Evolutionary conservation across 2,329 filamentous ascomycete genomes (phyloP).

Genomic region (Trichoderma sp.): DNA sequence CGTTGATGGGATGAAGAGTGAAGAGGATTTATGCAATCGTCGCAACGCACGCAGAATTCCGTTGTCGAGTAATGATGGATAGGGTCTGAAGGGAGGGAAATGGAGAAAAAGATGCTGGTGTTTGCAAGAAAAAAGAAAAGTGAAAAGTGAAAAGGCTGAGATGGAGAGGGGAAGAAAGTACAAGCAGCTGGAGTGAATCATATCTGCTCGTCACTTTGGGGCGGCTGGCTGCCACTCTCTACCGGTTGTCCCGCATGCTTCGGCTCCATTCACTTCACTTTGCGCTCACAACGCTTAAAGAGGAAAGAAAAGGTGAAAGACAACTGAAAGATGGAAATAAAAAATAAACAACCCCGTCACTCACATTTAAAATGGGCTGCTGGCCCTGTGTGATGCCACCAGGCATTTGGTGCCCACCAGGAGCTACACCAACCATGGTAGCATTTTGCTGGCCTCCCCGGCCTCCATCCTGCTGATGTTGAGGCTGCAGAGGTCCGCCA

Average conservation of each 20-base stretch:
- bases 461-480: slow-evolving; percentile 48
- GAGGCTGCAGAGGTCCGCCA: slow-evolving; percentile 62
- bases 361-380: slow-evolving; percentile 51
- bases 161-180: not conserved
- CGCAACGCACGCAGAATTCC: not conserved
- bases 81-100: too few relatives aligned
- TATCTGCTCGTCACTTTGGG: not conserved
- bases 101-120: not conserved
- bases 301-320: not conserved
- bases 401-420: slow-evolving; percentile 38
- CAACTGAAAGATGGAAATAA: not conserved
- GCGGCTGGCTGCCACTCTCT: slow-evolving; percentile 7
- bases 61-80: not conserved
- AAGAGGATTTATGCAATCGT: not conserved
- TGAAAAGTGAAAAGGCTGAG: not conserved
- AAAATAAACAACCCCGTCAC: slow-evolving; percentile 27
- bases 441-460: slow-evolving; percentile 58
- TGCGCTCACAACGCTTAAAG: not conserved
- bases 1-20: not conserved
- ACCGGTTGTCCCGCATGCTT: not conserved
- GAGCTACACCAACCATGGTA: slow-evolving; percentile 49
- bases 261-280: not conserved
- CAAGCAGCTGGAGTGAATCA: slow-evolving; percentile 14
- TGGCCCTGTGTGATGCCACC: slow-evolving; percentile 42
- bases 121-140: not conserved